phyloP scores from a whole-genome alignment of 1,139 yeast genomes.

The Taphrina betulina region DNA sequence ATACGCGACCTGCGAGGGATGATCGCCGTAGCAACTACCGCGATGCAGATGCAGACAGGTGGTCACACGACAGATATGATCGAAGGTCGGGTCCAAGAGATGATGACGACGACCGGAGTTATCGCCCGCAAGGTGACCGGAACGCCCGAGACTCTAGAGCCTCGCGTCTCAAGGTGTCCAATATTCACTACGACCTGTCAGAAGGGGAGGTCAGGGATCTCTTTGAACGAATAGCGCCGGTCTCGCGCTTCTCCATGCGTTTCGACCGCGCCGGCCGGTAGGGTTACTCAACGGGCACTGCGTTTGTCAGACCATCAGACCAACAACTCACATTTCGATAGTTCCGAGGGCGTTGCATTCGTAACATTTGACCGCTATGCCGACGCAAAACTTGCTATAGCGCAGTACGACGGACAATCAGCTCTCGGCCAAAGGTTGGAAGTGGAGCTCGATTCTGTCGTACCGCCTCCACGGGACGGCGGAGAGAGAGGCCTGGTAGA shows the following conservation, averaged over 20 bases:
- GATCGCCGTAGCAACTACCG: constrained; percentile 9
- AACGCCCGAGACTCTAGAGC: constrained; percentile 3
- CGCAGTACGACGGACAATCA: constrained; percentile 11
- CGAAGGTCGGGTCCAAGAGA: not conserved
- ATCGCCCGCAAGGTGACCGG: constrained; percentile 6
- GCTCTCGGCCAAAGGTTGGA: constrained; percentile 13
- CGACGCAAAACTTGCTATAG: constrained; percentile 14
- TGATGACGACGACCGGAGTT: not conserved
- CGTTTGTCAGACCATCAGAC: no score
- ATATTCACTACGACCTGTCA: constrained; percentile 18
- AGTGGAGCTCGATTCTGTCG: constrained; percentile 21
- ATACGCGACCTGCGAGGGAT: constrained; percentile 1
- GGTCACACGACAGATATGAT: constrained; percentile 25
- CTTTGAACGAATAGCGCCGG: constrained; percentile 20
- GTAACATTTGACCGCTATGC: constrained; percentile 12
- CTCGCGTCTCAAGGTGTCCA: constrained; percentile 1
- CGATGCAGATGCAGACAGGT: not conserved
- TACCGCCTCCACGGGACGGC: constrained; percentile 1
- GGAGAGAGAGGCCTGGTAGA: constrained; percentile 1
- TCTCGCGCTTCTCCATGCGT: constrained; percentile 22
- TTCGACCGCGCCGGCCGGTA: constrained; percentile 31
- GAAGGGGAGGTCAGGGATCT: constrained; percentile 7
- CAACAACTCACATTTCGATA: no score
- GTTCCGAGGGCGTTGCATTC: constrained; percentile 20
- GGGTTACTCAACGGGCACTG: not conserved